Evolutionary conservation across 2,329 filamentous ascomycete species (phyloP), one percentile per base, ranked within the genome.

Genomic region (Beauveria varroae): DNA sequence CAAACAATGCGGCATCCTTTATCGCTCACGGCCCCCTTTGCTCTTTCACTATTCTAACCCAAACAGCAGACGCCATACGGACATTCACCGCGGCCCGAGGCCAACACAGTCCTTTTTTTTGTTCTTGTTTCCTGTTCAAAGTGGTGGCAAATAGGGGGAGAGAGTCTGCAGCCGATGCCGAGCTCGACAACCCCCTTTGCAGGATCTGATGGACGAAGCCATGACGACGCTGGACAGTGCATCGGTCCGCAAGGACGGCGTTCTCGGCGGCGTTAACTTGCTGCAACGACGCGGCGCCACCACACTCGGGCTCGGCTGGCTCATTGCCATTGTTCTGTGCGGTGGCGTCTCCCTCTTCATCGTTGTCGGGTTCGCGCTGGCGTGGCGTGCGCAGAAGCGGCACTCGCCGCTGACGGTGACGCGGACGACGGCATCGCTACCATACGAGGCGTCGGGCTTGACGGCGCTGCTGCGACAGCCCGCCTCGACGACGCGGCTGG

Each of bases 271-370:
- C 20, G 34, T 46, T 20, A 22, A 61, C 20, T 18, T 41, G 2
- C 47, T 62, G 10, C 44, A 41, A 8, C 49, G 55, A 2, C 56
- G 61, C 18, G 46, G 57, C 37, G 44, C 51, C 44, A 51, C 34
- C 3, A 43, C 51, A 8, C 64, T 76, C 41, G 69, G 71, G 9
- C 61, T 77, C 14, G 72, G 73, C n/a, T 74, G 72, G 69, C 64
- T 79, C 18, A 70, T 82, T 40, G 74, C 74, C 59, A 78, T 84
- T 59, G 76, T 76, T 14, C 64, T 85, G 28, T 75, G 75, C 37
- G 79, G 79, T n/a, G 77, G 78, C 18, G 66, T 79, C 2, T 58
- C 81, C 7, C 62, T 83, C 16, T 79, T 80, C 66, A 69, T 74
- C 2, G 69, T 66, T 8, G 62, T 81, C 7, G 78, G 77, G 0